phyloP scores from a whole-genome alignment of 345 rosid species.

The Mangifera indica region DNA sequence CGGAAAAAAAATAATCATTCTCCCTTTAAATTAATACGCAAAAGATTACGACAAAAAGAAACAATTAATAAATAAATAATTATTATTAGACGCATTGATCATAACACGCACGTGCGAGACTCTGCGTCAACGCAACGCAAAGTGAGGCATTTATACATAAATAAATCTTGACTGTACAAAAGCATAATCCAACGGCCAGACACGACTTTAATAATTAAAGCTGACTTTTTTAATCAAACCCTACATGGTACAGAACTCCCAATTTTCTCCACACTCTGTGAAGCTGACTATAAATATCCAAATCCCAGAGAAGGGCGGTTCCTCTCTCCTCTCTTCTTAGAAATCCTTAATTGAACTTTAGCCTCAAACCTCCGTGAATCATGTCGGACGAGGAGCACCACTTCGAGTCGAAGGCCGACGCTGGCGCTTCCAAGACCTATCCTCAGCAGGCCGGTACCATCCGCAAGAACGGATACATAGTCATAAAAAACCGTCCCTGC shows the following conservation, averaged over 20 bases:
- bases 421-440: slow-evolving; percentile 68
- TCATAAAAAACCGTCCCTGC: slow-evolving; percentile 64
- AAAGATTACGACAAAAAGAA: no score
- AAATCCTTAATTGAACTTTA: background rate
- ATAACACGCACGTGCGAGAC: background rate
- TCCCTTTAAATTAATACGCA: no score
- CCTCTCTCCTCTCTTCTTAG: background rate
- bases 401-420: slow-evolving; percentile 66
- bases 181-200: slow-evolving; percentile 23
- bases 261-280: background rate
- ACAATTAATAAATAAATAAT: no score
- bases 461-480: slow-evolving; percentile 62
- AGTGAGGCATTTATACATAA: background rate
- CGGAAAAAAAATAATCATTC: no score
- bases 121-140: slow-evolving; percentile 10
- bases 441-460: slow-evolving; percentile 74
- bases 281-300: background rate
- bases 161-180: slow-evolving; percentile 16
- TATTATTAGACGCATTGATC: background rate
- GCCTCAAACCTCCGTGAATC: background rate
- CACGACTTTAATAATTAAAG: no score
- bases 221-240: slow-evolving; percentile 8
- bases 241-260: background rate
- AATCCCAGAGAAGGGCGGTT: background rate
- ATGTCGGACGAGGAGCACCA: slow-evolving; percentile 76